phyloP scores from a whole-genome alignment of 2,329 filamentous ascomycete species.

The Curvularia eragrostidis region DNA sequence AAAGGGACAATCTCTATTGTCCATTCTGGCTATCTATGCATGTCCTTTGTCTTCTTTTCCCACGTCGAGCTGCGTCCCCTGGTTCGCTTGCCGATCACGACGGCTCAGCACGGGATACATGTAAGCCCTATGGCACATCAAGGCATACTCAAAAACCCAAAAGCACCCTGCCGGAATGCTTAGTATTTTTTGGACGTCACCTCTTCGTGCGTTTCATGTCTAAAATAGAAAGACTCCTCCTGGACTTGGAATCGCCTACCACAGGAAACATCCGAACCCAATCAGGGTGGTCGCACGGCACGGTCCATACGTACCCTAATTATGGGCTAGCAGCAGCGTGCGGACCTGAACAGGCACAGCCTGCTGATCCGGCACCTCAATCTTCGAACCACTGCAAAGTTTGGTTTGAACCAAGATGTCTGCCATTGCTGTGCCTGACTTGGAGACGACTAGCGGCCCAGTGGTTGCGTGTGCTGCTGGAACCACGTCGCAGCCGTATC shows the following conservation, averaged over 20 bases:
- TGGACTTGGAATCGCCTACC: neutral
- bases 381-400: neutral
- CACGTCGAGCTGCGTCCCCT: neutral
- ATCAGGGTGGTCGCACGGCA: neutral
- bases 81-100: neutral
- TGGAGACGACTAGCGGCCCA: neutral
- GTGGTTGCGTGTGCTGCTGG: neutral
- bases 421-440: neutral
- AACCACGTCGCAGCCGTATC: conserved; percentile 3
- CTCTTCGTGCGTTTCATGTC: conserved; percentile 2
- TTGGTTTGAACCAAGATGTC: neutral
- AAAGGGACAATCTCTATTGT: neutral
- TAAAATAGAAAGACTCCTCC: conserved; percentile 1
- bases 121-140: neutral
- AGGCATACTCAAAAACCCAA: conserved; percentile 4
- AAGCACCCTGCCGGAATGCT: neutral
- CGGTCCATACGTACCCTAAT: neutral
- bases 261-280: neutral
- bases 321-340: neutral
- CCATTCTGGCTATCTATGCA: neutral
- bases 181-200: neutral
- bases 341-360: neutral
- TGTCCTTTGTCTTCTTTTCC: neutral
- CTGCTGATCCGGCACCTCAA: neutral
- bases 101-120: neutral